Conservation (phyloP, 2,329 filamentous ascomycete species). For the Raffaelea albimanens region DNA sequence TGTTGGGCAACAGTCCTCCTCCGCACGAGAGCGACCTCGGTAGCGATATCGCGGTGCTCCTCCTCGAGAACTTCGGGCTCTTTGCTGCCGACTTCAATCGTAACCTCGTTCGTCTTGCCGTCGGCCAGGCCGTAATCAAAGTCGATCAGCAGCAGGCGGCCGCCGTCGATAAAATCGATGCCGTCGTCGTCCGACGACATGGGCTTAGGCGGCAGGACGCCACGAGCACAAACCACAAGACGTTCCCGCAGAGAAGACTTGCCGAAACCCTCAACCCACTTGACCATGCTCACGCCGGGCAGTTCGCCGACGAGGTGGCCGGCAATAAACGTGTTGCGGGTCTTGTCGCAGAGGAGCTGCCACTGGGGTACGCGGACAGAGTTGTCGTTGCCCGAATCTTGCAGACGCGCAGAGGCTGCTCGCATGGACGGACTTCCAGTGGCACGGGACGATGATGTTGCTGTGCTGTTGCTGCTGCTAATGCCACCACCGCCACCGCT, state of each 20-base stretch:
- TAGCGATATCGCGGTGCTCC: slow-evolving; percentile 63
- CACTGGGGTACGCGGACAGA: slow-evolving; percentile 47
- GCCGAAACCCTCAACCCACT: slow-evolving; percentile 57
- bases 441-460: slow-evolving; percentile 21
- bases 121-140: slow-evolving; percentile 55
- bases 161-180: slow-evolving; percentile 68
- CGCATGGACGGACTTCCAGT: slow-evolving; percentile 30
- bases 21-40: slow-evolving; percentile 70
- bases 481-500: slow-evolving; percentile 6
- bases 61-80: slow-evolving; percentile 63
- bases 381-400: slow-evolving; percentile 23
- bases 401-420: slow-evolving; percentile 24
- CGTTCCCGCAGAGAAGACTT: slow-evolving; percentile 40
- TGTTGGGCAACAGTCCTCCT: slow-evolving; percentile 62
- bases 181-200: slow-evolving; percentile 57
- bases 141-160: slow-evolving; percentile 62
- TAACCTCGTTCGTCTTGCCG: slow-evolving; percentile 48
- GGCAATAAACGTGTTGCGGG: slow-evolving; percentile 60
- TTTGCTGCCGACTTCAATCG: slow-evolving; percentile 64
- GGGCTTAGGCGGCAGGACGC: slow-evolving; percentile 48
- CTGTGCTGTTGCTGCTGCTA: slow-evolving; percentile 4
- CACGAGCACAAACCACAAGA: slow-evolving; percentile 63
- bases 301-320: slow-evolving; percentile 58
- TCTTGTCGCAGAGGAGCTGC: slow-evolving; percentile 59
- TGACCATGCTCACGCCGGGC: slow-evolving; percentile 56